These are phyloP conservation scores for Moesziomyces aphidis DNA, from an alignment of 1,284 basidiomycete genomes.

Conservation along the genomic window DNA sequence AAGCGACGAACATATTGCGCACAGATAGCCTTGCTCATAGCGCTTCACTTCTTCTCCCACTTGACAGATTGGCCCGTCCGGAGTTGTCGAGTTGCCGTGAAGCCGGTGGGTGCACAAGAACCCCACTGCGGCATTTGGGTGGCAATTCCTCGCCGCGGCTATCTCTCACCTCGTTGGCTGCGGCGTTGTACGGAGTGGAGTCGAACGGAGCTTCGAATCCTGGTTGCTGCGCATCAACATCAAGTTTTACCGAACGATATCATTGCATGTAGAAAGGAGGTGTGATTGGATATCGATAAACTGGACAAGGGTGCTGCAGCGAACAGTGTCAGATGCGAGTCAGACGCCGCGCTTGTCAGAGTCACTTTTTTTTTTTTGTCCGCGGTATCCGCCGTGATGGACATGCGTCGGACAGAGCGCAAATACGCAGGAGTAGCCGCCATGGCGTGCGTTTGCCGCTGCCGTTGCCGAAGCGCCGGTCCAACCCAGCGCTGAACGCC, in stretches of 20 bases:
- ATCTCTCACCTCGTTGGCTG: too few relatives aligned
- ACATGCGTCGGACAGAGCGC: neutral
- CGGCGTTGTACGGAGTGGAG: too few relatives aligned
- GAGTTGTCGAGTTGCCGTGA: neutral
- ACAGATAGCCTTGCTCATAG: too few relatives aligned
- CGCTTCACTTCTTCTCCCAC: too few relatives aligned
- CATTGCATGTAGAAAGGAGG: too few relatives aligned
- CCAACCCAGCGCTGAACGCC: neutral
- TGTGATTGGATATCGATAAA: neutral
- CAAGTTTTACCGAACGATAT: too few relatives aligned
- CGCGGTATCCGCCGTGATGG: neutral
- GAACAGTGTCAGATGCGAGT: neutral
- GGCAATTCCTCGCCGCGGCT: too few relatives aligned
- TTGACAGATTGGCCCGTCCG: conserved; percentile 17
- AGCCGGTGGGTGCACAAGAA: neutral
- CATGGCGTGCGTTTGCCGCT: neutral
- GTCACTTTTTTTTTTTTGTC: neutral
- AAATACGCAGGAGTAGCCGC: neutral
- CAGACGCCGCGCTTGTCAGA: too few relatives aligned
- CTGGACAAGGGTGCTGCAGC: neutral
- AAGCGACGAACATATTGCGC: too few relatives aligned
- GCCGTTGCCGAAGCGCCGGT: neutral
- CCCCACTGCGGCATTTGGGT: neutral
- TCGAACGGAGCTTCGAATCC: too few relatives aligned
- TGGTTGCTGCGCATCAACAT: too few relatives aligned